Base-by-base conservation (phyloP, 1,284 basidiomycete genomes). In the Exsudoporus floridanus region DNA sequence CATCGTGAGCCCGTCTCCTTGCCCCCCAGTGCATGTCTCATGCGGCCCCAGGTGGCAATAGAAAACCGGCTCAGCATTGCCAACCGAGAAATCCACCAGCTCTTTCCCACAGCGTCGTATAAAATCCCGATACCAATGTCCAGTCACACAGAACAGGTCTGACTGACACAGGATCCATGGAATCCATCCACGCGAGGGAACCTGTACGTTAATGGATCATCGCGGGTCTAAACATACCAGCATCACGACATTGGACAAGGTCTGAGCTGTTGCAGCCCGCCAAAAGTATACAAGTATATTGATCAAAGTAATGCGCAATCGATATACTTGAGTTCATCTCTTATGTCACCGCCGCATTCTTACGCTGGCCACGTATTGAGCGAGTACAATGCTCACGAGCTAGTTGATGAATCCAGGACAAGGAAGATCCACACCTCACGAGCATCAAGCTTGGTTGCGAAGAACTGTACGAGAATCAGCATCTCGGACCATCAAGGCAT, bases 381-480 rank as follows among this genome's bases (percentile, higher is more conserved):
- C 48, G 31, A 47, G 27, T 13, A n/a, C 28, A 16, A n/a, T 14
- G n/a, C 5, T 13, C 23, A 13, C 21, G 23, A n/a, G 16, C 19
- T 33, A 6, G 16, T 49, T 4, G 46, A 46, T 16, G 16, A 36
- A 18, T 16, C 4, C 27, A 7, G 7, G 27, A 14, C 41, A 23
- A 21, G 21, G 18, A 37, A n/a, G 30, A 21, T 10, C 33, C 38
- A 21, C 2, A n/a, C 13, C 2, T 27, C 36, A 28, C 19, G 7
- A 31, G 9, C 10, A 34, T 64, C 51, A 93, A 65, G 43, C 43
- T 42, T 45, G 43, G 23, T 45, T 94, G 62, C 92, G 88, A 55
- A 94, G 78, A 63, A 94, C 92, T 94, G 56, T 19, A 21, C 21
- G 8, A 39, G 23, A n/a, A 18, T 70, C 30, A 70, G 57, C 7